Evolutionary conservation across 805 yeast genomes (phyloP).

Genomic region (Teunomyces kruisii): DNA sequence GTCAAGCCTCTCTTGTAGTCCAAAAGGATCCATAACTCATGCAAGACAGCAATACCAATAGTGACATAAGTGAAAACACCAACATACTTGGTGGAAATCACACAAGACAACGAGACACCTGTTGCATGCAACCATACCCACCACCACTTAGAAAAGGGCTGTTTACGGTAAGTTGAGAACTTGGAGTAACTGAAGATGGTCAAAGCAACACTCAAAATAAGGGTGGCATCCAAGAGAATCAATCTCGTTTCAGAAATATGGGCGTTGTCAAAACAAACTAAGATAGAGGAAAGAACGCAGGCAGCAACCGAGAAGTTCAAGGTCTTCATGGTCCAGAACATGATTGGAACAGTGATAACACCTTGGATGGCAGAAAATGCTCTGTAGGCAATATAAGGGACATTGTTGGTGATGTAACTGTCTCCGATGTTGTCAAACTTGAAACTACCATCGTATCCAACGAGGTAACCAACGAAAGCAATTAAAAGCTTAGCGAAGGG

Average conservation of each 20-base stretch:
- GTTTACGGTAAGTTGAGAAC: slow-evolving; percentile 64
- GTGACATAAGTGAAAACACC: slow-evolving; percentile 90
- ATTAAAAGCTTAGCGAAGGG: slow-evolving; percentile 94
- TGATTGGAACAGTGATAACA: slow-evolving; percentile 74
- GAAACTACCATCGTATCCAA: slow-evolving; percentile 90
- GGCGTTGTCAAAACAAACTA: slow-evolving; percentile 86
- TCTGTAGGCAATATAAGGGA: slow-evolving; percentile 85
- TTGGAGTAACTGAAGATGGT: slow-evolving; percentile 76
- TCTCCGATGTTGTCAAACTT: slow-evolving; percentile 90
- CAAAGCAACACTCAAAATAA: slow-evolving; percentile 78
- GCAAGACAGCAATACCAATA: slow-evolving; percentile 80
- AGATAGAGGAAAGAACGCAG: slow-evolving; percentile 68
- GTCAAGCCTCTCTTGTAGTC: slow-evolving; percentile 70
- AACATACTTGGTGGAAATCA: slow-evolving; percentile 93
- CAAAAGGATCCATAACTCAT: slow-evolving; percentile 85
- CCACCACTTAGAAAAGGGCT: slow-evolving; percentile 74
- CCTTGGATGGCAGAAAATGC: slow-evolving; percentile 79
- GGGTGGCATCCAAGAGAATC: slow-evolving; percentile 87
- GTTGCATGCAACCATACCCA: slow-evolving; percentile 84
- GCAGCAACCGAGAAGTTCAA: slow-evolving; percentile 77
- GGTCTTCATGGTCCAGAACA: slow-evolving; percentile 84
- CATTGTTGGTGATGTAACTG: slow-evolving; percentile 70
- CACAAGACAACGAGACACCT: slow-evolving; percentile 85
- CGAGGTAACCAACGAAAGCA: slow-evolving; percentile 85
- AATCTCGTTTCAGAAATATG: slow-evolving; percentile 88